Evolutionary conservation across 2,329 filamentous ascomycete genomes (phyloP).

Genomic region (Helminthosporium solani): DNA sequence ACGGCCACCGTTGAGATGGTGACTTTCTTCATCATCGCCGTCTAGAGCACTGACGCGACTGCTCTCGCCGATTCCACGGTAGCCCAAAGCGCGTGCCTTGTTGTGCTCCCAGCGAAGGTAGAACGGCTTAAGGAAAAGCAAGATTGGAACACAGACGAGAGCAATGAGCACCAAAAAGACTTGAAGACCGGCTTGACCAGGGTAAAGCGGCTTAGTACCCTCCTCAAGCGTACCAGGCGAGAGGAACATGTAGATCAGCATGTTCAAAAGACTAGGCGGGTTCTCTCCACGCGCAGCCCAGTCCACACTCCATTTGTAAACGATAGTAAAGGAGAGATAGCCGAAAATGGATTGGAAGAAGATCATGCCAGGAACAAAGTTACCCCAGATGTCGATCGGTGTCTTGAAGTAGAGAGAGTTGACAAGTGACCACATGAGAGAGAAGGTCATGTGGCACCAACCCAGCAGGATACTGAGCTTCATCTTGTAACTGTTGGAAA

Average conservation of each 20-base stretch:
- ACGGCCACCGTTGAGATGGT: conserved; percentile 59
- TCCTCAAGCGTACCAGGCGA: conserved; percentile 75
- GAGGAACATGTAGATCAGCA: conserved; percentile 99
- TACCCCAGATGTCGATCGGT: conserved; percentile 93
- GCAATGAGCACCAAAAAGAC: conserved; percentile 77
- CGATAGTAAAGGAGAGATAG: conserved; percentile 87
- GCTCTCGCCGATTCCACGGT: conserved; percentile 88
- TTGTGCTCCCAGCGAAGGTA: conserved; percentile 95
- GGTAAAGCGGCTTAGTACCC: conserved; percentile 64
- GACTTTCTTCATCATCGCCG: conserved; percentile 68
- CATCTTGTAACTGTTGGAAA: conserved; percentile 99
- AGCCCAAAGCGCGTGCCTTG: conserved; percentile 80
- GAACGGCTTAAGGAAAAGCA: conserved; percentile 93
- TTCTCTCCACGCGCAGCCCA: conserved; percentile 68
- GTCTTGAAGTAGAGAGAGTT: conserved; percentile 95
- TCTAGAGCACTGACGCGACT: conserved; percentile 87
- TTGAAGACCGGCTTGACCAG: conserved; percentile 75
- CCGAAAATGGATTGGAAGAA: conserved; percentile 99
- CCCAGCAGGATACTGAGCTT: conserved; percentile 97
- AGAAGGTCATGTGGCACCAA: conserved; percentile 99
- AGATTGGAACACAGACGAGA: conserved; percentile 79
- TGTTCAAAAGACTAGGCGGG: conserved; percentile 90
- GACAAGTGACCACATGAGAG: conserved; percentile 85
- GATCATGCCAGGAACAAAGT: conserved; percentile 97
- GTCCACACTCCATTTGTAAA: conserved; percentile 96